Conservation (phyloP, 805 yeast species). For the Cyberlindnera japonica region DNA sequence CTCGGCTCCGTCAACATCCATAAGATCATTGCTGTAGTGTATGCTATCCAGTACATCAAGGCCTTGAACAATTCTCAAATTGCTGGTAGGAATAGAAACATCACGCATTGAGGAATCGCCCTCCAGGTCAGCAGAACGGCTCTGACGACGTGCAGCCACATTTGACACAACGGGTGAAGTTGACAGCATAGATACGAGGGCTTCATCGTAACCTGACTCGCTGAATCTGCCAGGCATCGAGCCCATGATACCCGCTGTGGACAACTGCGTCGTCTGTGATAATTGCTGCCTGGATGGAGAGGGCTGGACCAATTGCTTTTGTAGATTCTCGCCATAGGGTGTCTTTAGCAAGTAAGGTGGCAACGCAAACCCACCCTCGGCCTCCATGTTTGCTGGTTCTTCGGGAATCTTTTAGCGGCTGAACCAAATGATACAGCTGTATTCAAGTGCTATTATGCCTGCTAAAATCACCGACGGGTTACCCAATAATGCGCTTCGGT, state of each 20-base stretch:
- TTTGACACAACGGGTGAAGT: neutral
- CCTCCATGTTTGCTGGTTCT: neutral
- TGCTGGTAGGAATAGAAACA: neutral
- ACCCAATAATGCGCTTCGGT: too few species aligned
- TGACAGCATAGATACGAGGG: slow-evolving; percentile 12
- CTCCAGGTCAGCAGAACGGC: neutral
- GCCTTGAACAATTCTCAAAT: neutral
- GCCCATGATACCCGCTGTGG: slow-evolving; percentile 20
- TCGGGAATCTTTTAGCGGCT: neutral
- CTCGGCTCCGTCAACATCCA: slow-evolving; percentile 18
- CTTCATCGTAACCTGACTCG: slow-evolving; percentile 11
- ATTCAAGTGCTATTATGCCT: too few species aligned
- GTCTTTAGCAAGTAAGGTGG: slow-evolving; percentile 22
- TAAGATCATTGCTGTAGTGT: slow-evolving; percentile 11
- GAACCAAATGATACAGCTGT: neutral
- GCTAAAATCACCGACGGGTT: too few species aligned
- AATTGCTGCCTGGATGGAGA: slow-evolving; percentile 2
- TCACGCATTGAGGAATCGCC: neutral
- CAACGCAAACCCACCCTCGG: slow-evolving; percentile 5
- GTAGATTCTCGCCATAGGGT: slow-evolving; percentile 18
- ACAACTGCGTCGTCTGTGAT: slow-evolving; percentile 10
- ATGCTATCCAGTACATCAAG: slow-evolving; percentile 6
- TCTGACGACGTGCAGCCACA: neutral
- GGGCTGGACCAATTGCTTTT: slow-evolving; percentile 8
- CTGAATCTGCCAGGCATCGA: slow-evolving; percentile 18